Percentiles rank a stretch among this genome's conserved stretches.
phyloP scores from a whole-genome alignment of 495 filamentous ascomycete species.

The Lasiosphaeria ovina region DNA sequence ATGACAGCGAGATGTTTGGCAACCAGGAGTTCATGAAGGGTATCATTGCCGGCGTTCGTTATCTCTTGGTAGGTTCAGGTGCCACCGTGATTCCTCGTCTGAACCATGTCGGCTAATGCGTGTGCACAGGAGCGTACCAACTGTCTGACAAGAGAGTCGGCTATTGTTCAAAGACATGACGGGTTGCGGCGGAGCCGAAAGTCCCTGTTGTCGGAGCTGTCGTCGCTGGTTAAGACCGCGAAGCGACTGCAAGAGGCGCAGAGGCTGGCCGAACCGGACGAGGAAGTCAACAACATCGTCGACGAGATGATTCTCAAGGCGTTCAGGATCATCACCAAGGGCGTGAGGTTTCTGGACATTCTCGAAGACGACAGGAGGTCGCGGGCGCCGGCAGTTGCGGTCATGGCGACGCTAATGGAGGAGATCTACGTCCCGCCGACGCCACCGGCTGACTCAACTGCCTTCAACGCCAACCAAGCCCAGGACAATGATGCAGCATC shows the following conservation, averaged over 20 bases:
- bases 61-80: constrained; percentile 68
- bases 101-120: background rate
- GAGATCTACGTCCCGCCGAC: constrained; percentile 66
- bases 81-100: constrained; percentile 17
- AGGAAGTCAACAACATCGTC: constrained; percentile 70
- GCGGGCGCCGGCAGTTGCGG: constrained; percentile 49
- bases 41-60: constrained; percentile 88
- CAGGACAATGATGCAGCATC: constrained; percentile 38
- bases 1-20: constrained; percentile 67
- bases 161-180: constrained; percentile 68
- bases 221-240: constrained; percentile 79
- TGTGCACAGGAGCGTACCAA: constrained; percentile 72
- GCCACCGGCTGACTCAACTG: constrained; percentile 62
- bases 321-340: constrained; percentile 89
- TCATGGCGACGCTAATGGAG: constrained; percentile 62
- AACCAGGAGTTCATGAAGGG: constrained; percentile 89
- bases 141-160: constrained; percentile 80
- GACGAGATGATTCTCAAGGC: constrained; percentile 93
- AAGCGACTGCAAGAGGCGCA: constrained; percentile 73
- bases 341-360: constrained; percentile 87
- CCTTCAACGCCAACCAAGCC: constrained; percentile 35
- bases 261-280: constrained; percentile 44
- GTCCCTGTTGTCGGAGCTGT: constrained; percentile 82
- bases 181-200: constrained; percentile 80
- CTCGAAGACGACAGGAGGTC: constrained; percentile 66